Evolutionary conservation across 2,329 filamentous ascomycete species (phyloP), one percentile per base, ranked within the genome.

Genomic region (Plectosphaerella plurivora): DNA sequence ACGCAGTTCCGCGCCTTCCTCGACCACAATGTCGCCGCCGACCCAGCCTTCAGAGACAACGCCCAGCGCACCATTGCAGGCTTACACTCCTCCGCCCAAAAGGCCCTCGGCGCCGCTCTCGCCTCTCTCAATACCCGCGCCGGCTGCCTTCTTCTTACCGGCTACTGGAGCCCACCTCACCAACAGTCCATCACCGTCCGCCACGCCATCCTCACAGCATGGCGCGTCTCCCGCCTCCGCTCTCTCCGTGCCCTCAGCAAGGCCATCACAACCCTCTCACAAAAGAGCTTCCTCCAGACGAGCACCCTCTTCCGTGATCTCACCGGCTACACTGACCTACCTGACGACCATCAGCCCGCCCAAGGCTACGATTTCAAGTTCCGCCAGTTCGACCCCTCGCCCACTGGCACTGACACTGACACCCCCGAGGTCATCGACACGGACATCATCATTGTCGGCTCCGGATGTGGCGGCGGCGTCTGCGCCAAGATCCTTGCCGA

Each of bases 361-460:
- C 69, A 75, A 37, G 73, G 73, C 4, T 82, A 78, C 54, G 71
- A 79, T 36, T 89, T 80, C 62, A 65, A 74, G 1, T 89, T 89
- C 59, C 62, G 87, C 45, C 83, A 88, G 61, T 74, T 87, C 58
- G 65, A 63, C 6, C 57, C 60, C n/a, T 58, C 5, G 73, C 82
- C 0, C 82, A 85, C 6, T 22, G 22, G 22, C 22, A 22, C 22
- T 22, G 22, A 22, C 22, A 22, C 22, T 22, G 22, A 22, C 22
- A 3, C 22, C 22, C 74, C 82, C 0, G 82, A 82, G 53, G 73
- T 75, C 1, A 68, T 93, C 35, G 83, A 90, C 51, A 87, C 88
- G 0, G 93, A 97, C 66, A 83, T 96, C 1, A 83, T 96, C 41
- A 84, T 97, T 53, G 79, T 97, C 18, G 92, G 92, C 3, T 94